Evolutionary conservation across 192 early-diverging fungal genomes (phyloP).

Genomic region (Lunasporangiospora selenospora): DNA sequence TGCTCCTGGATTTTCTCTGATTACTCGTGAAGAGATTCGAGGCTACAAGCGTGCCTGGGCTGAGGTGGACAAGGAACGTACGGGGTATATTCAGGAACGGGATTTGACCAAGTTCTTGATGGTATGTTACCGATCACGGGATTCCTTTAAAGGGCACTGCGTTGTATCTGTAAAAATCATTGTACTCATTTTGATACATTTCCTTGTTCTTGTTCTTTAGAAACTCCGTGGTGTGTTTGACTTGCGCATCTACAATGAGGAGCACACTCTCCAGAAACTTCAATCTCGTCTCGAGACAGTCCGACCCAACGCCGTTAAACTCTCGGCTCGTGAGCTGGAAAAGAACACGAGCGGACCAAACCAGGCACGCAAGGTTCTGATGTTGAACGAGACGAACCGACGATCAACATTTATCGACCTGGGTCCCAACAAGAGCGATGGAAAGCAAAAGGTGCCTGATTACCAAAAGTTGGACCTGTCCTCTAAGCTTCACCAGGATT

Average conservation of each 20-base stretch:
- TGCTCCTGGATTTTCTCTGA: constrained; percentile 59
- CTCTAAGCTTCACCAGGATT: constrained; percentile 28
- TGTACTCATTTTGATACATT: neutral
- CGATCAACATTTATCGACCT: constrained; percentile 13
- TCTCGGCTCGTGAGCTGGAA: constrained; percentile 36
- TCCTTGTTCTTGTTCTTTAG: constrained; percentile 22
- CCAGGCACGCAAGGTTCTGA: constrained; percentile 10
- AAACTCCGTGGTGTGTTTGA: constrained; percentile 59
- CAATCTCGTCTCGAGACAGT: constrained; percentile 30
- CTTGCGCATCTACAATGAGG: constrained; percentile 55
- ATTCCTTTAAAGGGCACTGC: neutral
- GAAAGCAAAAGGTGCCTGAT: neutral
- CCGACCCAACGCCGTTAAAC: constrained; percentile 28
- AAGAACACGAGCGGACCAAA: constrained; percentile 1
- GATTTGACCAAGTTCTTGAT: constrained; percentile 59
- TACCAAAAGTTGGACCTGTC: constrained; percentile 1
- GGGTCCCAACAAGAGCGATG: too few relatives aligned
- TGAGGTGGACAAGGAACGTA: constrained; percentile 50
- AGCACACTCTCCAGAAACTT: constrained; percentile 50
- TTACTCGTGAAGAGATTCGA: constrained; percentile 66
- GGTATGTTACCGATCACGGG: constrained; percentile 42
- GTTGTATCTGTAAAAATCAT: neutral
- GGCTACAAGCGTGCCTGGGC: constrained; percentile 63
- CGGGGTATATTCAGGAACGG: constrained; percentile 56
- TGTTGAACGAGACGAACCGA: constrained; percentile 34